Conservation (phyloP, 2,329 filamentous ascomycete genomes). For the Xylogone sp. region DNA sequence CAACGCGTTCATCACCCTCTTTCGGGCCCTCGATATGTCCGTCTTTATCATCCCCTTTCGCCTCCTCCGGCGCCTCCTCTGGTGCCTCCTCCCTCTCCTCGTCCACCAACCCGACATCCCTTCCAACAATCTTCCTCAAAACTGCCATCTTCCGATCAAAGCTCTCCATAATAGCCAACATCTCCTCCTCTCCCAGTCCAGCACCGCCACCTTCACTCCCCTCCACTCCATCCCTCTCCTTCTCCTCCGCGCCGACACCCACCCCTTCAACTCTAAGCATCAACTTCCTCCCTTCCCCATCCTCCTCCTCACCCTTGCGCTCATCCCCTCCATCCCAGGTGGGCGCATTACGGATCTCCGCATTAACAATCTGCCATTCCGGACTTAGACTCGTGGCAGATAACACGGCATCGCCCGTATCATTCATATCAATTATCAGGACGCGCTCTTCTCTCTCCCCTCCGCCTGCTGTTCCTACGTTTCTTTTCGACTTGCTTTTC, state of each 20-base stretch:
- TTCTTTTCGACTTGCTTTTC: conserved; percentile 3
- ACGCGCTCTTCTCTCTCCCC: conserved; percentile 33
- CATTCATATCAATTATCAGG: conserved; percentile 52
- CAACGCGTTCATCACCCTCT: background rate
- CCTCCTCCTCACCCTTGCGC: conserved; percentile 42
- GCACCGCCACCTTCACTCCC: conserved; percentile 2
- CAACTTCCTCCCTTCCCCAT: conserved; percentile 32
- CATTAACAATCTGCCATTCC: conserved; percentile 65
- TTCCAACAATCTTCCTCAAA: conserved; percentile 49
- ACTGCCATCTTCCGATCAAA: conserved; percentile 56
- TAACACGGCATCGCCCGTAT: conserved; percentile 50
- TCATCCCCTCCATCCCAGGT: conserved; percentile 50
- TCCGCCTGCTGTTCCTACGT: background rate
- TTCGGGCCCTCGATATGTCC: background rate
- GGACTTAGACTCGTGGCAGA: conserved; percentile 69
- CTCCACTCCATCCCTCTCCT: conserved; percentile 3
- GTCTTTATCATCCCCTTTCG: conserved; percentile 4
- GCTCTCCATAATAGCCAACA: conserved; percentile 48
- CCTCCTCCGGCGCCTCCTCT: conserved; percentile 16
- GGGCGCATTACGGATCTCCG: conserved; percentile 53
- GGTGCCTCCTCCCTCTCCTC: conserved; percentile 14
- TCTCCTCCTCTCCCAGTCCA: conserved; percentile 44
- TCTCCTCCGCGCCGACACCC: conserved; percentile 31
- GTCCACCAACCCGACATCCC: conserved; percentile 37
- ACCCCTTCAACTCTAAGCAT: conserved; percentile 62